Conservation (phyloP, 352 stramenopile species). For the Phytophthora pisi region DNA sequence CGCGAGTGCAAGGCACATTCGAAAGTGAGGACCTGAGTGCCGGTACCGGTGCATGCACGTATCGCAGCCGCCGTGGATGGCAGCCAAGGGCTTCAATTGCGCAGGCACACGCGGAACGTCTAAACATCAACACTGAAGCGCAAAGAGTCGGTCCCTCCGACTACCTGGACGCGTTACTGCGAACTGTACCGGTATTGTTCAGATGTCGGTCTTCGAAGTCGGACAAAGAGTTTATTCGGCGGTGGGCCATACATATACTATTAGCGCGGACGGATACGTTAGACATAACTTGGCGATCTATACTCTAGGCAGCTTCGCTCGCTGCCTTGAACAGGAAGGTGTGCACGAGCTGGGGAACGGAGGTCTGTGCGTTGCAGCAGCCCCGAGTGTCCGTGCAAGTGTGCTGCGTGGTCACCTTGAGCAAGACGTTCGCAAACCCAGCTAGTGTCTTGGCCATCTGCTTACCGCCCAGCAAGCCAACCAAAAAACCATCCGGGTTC, state of each 20-base stretch:
- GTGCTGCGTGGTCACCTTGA: constrained; percentile 16
- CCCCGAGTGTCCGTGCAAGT: constrained; percentile 10
- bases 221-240: background rate
- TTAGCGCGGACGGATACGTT: background rate
- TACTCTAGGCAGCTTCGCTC: background rate
- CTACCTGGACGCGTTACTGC: too few species aligned
- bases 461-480: constrained; percentile 21
- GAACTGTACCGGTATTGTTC: too few species aligned
- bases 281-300: background rate
- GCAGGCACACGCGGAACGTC: constrained; percentile 22
- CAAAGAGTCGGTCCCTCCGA: constrained; percentile 11
- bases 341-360: constrained; percentile 33
- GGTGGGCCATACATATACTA: background rate
- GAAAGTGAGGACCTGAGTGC: constrained; percentile 12
- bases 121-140: constrained; percentile 25
- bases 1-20: constrained; percentile 27
- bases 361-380: constrained; percentile 29
- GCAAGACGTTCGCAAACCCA: constrained; percentile 22
- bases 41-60: too few species aligned
- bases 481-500: constrained; percentile 30
- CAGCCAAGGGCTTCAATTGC: constrained; percentile 12
- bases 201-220: too few species aligned
- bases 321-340: constrained; percentile 32
- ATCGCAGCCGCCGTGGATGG: background rate
- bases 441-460: constrained; percentile 19